phyloP scores from a whole-genome alignment of 2,329 filamentous ascomycete species.

The Cytospora piceae region DNA sequence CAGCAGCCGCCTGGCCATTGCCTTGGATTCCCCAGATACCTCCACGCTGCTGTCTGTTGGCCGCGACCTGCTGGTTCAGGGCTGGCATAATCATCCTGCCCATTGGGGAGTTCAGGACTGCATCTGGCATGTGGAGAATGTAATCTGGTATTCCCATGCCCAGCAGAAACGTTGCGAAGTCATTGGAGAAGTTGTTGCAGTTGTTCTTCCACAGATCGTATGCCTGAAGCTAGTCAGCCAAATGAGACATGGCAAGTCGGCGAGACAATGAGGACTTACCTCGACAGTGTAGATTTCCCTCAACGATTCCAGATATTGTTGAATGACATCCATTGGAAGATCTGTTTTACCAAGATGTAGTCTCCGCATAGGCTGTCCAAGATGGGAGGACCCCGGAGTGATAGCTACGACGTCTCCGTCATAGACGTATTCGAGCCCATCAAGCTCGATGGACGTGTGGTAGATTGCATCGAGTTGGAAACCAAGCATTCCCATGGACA shows the following conservation, averaged over 20 bases:
- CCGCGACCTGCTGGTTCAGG: slow-evolving; percentile 54
- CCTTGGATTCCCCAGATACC: slow-evolving; percentile 57
- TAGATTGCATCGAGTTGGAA: slow-evolving; percentile 87
- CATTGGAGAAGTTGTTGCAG: slow-evolving; percentile 97
- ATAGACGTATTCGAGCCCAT: slow-evolving; percentile 86
- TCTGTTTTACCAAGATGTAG: slow-evolving; percentile 76
- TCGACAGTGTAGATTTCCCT: slow-evolving; percentile 80
- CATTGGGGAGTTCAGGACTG: slow-evolving; percentile 83
- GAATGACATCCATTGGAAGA: slow-evolving; percentile 77
- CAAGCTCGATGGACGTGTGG: slow-evolving; percentile 87
- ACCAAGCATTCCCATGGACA: slow-evolving; percentile 57
- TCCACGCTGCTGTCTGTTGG: slow-evolving; percentile 47
- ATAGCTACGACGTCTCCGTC: slow-evolving; percentile 86
- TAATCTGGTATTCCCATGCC: slow-evolving; percentile 87
- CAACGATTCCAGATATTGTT: slow-evolving; percentile 86
- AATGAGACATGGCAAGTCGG: background rate
- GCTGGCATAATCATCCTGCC: slow-evolving; percentile 86
- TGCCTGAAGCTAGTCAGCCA: slow-evolving; percentile 53
- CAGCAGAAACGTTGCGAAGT: slow-evolving; percentile 85
- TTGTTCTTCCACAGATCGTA: slow-evolving; percentile 93
- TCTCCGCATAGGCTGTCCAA: slow-evolving; percentile 80
- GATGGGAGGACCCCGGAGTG: slow-evolving; percentile 79
- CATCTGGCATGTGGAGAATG: slow-evolving; percentile 82
- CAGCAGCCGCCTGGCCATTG: slow-evolving; percentile 35
- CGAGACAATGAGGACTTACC: slow-evolving; percentile 47